Conservation (phyloP, 1,284 basidiomycete genomes). For the Phaffia rhodozyma region DNA sequence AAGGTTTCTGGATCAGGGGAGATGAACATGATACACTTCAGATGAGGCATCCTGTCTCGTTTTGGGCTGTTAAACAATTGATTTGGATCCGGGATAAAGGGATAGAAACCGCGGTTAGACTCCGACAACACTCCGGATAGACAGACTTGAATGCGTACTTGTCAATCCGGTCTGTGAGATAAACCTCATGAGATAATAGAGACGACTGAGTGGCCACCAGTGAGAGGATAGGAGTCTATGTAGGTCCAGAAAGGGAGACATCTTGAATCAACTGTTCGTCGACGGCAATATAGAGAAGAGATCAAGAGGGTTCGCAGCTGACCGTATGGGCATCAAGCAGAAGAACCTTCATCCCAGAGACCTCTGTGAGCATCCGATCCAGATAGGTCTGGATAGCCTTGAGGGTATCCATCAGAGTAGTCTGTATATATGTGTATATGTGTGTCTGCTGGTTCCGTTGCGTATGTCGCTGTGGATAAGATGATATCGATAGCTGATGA, state of each 20-base stretch:
- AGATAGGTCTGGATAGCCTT: slow-evolving; percentile 94
- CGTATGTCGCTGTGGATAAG: too few relatives aligned
- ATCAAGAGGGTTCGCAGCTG: slow-evolving; percentile 25
- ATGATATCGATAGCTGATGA: too few relatives aligned
- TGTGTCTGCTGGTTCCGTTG: too few relatives aligned
- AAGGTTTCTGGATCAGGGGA: slow-evolving; percentile 69
- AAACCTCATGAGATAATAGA: slow-evolving; percentile 90
- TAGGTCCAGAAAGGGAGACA: background rate
- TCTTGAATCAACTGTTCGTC: background rate
- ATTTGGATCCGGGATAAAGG: slow-evolving; percentile 1
- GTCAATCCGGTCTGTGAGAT: slow-evolving; percentile 93
- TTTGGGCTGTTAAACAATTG: slow-evolving; percentile 38
- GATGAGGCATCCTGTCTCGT: slow-evolving; percentile 80
- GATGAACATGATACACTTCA: slow-evolving; percentile 93
- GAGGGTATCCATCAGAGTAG: slow-evolving; percentile 67
- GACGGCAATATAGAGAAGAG: background rate
- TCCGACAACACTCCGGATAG: too few relatives aligned
- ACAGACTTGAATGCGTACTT: slow-evolving; percentile 39
- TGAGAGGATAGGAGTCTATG: slow-evolving; percentile 91
- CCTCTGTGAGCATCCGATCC: slow-evolving; percentile 73
- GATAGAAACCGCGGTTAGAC: too few relatives aligned
- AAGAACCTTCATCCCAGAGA: slow-evolving; percentile 91
- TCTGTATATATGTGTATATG: too few relatives aligned
- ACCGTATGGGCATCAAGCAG: slow-evolving; percentile 93
- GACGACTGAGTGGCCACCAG: slow-evolving; percentile 88